Evolutionary conservation across 177 flowering plant genomes (phyloP), one percentile per base, ranked within the genome.

Genomic region (Vitis hybrid): DNA sequence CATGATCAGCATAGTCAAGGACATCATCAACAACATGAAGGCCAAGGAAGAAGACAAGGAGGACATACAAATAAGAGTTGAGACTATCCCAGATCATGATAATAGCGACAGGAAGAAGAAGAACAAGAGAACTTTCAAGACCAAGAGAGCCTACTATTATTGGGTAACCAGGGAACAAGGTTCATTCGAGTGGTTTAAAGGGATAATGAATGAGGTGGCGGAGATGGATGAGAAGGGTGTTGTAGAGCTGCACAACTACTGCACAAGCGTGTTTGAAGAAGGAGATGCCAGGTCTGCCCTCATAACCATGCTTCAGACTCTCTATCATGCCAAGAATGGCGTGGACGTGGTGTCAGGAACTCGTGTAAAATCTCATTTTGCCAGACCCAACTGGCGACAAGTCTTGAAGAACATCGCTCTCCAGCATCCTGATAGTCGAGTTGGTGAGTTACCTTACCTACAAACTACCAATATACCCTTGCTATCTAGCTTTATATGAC

Each of bases 111-210:
- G 45, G 13, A 68, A 52, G 62, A 67, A 71, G 50, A 67, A 71
- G 50, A 80, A 29, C 54, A 74, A 53, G 61, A 64, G 4, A 31
- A 71, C 59, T 59, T 83, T 88, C 71, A 84, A 73, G 77, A 88
- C 89, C 13, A 73, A 70, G 57, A 79, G 82, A 31, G 90, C 90
- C 1, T 88, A 86, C 73, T 88, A 79, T 76, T 88, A 88, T 20
- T 88, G 92, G 92, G 87, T 86, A 12, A 88, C 92, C 0, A 82
- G 89, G 64, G 92, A 88, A 57, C 92, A 86, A 74, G 89, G 87
- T 0, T 86, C 89, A 0, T 88, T 88, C 61, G 90, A 88, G 9
- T 88, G 92, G 92, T 88, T 88, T 67, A 86, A 82, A 75, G 86
- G 84, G 12, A 80, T 86, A 11, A 86, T 88, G 90, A 84, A 88